Evolutionary conservation across 1,139 yeast species (phyloP), one percentile per base, ranked within the genome.

Genomic region (Saccharomyces hybrid): DNA sequence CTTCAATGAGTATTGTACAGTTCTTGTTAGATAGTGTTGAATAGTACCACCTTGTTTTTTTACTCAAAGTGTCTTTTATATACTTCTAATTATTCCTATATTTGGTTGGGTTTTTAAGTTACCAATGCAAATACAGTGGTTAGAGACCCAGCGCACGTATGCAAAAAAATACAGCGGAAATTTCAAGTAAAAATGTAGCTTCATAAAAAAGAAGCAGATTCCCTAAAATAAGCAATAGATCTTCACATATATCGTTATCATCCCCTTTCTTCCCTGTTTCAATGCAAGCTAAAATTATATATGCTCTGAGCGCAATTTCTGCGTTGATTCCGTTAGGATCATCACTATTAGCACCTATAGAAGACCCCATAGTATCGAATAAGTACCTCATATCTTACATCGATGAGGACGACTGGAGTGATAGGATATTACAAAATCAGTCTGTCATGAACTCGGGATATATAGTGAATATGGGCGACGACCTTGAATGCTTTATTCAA

Each of bases 401-500:
- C 4, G 50, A 62, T 5, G 52, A 52, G 2, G 47, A 54, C 4
- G 25, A 51, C 6, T 65, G 68, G 65, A 55, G 56, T 6, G 38
- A 51, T 6, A 41, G 51, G 1, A 48, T 60, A 20, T 46, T 28
- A 3, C 51, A 53, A 8, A 57, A 60, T 44, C 48, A 52, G 16
- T 57, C 61, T 9, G 59, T 60, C 7, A 28, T 59, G 26, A 32
- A 53, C 5, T 51, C 56, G 11, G 67, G 68, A 7, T 49, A 52
- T 2, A 48, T 63, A 4, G 28, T 57, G 11, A 28, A 54, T n/a
- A 52, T 64, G 27, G 65, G 66, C 3, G 52, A 56, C 7, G 59
- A 59, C 26, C 44, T 58, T 23, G 50, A 57, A 38, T 67, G 70
- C 53, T 64, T 57, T 44, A 55, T 64, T 14, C 66, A 68, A 2